Percentiles rank a stretch among this genome's conserved stretches.
phyloP scores from a whole-genome alignment of 2,329 filamentous ascomycete species.

The Curvularia lunata region DNA sequence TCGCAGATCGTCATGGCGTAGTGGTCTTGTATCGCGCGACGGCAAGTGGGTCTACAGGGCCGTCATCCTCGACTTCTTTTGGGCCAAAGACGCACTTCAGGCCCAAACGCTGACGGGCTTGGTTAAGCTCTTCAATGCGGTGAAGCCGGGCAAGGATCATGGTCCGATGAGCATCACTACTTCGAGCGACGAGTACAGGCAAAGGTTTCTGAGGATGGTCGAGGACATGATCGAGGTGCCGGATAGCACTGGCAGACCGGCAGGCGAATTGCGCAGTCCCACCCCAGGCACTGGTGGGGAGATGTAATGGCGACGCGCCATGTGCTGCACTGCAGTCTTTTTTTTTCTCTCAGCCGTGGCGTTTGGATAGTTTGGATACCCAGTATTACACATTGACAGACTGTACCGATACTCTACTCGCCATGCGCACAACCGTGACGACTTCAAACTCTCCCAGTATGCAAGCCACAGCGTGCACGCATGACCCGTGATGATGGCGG shows the following conservation, averaged over 20 bases:
- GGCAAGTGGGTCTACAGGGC: constrained; percentile 71
- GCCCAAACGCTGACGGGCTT: constrained; percentile 70
- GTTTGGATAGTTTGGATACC: constrained; percentile 12
- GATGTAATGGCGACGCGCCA: constrained; percentile 4
- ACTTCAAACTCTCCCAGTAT: not conserved
- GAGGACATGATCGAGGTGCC: constrained; percentile 46
- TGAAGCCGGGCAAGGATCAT: constrained; percentile 60
- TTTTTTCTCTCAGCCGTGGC: constrained; percentile 6
- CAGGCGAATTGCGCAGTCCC: constrained; percentile 38
- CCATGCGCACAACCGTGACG: not conserved
- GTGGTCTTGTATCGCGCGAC: constrained; percentile 66
- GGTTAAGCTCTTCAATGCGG: constrained; percentile 67
- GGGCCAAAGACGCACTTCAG: constrained; percentile 74
- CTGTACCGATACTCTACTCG: not conserved
- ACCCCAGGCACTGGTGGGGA: constrained; percentile 17
- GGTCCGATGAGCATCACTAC: constrained; percentile 80
- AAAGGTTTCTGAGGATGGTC: constrained; percentile 62
- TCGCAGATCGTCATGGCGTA: constrained; percentile 61
- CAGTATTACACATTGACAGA: not conserved
- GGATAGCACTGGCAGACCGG: constrained; percentile 41
- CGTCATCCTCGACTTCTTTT: constrained; percentile 77
- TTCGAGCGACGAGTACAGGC: constrained; percentile 69
- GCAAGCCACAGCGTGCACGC: constrained; percentile 10
- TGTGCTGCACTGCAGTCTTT: not conserved
- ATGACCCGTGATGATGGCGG: constrained; percentile 22